phyloP scores from a whole-genome alignment of 2,329 filamentous ascomycete species.

The Diaporthe citriasiana region DNA sequence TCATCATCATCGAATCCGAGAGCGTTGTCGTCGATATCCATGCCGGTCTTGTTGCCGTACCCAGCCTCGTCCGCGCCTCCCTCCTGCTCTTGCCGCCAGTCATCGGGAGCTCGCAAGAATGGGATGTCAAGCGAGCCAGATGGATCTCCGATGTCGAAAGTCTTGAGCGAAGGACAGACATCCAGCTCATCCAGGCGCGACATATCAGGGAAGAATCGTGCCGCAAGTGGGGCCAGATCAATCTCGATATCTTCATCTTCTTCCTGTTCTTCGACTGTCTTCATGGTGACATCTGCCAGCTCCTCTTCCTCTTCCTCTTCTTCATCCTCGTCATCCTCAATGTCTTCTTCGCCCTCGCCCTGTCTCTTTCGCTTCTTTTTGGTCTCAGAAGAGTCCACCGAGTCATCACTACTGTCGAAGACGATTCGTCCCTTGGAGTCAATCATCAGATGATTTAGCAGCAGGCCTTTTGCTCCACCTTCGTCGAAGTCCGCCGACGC shows the following conservation, averaged over 20 bases:
- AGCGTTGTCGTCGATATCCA: slow-evolving; percentile 88
- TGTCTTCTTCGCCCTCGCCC: slow-evolving; percentile 51
- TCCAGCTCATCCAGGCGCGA: slow-evolving; percentile 84
- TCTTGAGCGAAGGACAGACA: slow-evolving; percentile 94
- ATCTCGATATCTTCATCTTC: slow-evolving; percentile 78
- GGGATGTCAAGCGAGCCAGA: slow-evolving; percentile 90
- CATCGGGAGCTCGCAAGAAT: slow-evolving; percentile 89
- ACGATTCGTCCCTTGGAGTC: slow-evolving; percentile 93
- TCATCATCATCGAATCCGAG: slow-evolving; percentile 88
- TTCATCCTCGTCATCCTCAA: slow-evolving; percentile 57
- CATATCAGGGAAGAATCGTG: slow-evolving; percentile 89
- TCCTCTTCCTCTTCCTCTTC: slow-evolving; percentile 56
- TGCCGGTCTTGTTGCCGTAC: slow-evolving; percentile 77
- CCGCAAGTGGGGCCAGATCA: slow-evolving; percentile 80
- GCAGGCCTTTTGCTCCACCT: slow-evolving; percentile 93
- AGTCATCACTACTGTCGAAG: slow-evolving; percentile 97
- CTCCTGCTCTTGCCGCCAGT: slow-evolving; percentile 82
- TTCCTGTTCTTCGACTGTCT: slow-evolving; percentile 61
- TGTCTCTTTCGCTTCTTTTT: slow-evolving; percentile 54
- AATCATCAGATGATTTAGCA: slow-evolving; percentile 97
- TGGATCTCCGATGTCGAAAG: slow-evolving; percentile 89
- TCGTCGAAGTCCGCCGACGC: slow-evolving; percentile 98
- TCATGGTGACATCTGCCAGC: slow-evolving; percentile 53
- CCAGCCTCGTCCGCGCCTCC: slow-evolving; percentile 69
- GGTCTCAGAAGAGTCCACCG: slow-evolving; percentile 65